phyloP scores from a whole-genome alignment of 2,329 filamentous ascomycete genomes.

The Nigrospora sphaerica region DNA sequence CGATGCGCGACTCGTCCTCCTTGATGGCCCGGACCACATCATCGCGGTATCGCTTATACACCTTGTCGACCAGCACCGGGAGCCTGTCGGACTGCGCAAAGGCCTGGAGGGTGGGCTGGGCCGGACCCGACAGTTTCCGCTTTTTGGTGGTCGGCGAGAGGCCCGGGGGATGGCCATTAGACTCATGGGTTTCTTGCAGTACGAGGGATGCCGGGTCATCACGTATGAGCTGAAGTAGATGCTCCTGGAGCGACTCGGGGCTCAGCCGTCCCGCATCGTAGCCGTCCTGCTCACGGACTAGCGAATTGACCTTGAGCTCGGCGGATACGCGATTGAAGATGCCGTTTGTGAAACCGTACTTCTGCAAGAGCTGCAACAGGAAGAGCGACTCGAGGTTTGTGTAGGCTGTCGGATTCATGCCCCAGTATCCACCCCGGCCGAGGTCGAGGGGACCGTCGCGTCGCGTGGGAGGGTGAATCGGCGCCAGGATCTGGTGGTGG shows the following conservation, averaged over 20 bases:
- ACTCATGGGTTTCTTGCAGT: constrained; percentile 40
- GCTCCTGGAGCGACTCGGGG: constrained; percentile 69
- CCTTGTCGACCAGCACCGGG: constrained; percentile 35
- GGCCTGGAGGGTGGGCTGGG: constrained; percentile 55
- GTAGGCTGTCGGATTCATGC: constrained; percentile 57
- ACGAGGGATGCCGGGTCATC: constrained; percentile 49
- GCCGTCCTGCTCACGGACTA: constrained; percentile 61
- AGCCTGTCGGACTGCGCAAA: constrained; percentile 39
- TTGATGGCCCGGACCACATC: constrained; percentile 63
- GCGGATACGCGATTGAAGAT: constrained; percentile 69
- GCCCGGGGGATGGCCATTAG: constrained; percentile 31
- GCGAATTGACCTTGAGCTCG: constrained; percentile 63
- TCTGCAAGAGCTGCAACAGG: constrained; percentile 72
- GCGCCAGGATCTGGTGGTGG: constrained; percentile 42
- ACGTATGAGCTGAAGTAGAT: constrained; percentile 69
- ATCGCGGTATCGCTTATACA: constrained; percentile 70
- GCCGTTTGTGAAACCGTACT: constrained; percentile 56
- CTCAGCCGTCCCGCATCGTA: constrained; percentile 71
- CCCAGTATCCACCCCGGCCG: constrained; percentile 47
- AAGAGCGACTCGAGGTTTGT: constrained; percentile 81
- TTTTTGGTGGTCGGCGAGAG: constrained; percentile 57
- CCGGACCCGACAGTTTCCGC: constrained; percentile 64
- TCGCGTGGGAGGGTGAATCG: constrained; percentile 45
- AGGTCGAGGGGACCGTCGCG: constrained; percentile 47
- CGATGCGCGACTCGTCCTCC: constrained; percentile 65